Base-by-base conservation (phyloP, 192 early-diverging fungal genomes). In the Geosiphon pyriformis region DNA sequence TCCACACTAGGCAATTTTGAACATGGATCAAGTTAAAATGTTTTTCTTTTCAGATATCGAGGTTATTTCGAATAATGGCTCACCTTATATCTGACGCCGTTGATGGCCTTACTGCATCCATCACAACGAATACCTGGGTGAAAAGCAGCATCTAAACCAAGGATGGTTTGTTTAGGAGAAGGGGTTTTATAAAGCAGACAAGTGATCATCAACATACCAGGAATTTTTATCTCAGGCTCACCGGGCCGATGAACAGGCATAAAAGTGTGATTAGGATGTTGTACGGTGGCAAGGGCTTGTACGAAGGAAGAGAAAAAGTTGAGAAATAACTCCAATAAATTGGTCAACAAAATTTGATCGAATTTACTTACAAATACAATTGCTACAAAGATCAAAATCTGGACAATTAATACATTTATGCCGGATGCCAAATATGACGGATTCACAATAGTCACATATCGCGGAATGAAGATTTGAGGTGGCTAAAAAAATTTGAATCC, bases 401-500 rank as follows among this genome's bases (percentile, higher is more conserved):
- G 73, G 76, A 50, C 72, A 78, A 29, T 68, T 65, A n/a, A 80
- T 79, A 67, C 88, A 90, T 61, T 76, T 81, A 75, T 88, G 84
- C 3, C 85, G 74, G 20, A 77, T 74, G 3, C 85, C 85, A 34
- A 42, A 37, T 22, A 90, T 84, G 2, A 64, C 55, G 15, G 68
- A 71, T 11, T 72, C 69, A 72, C 87, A 89, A 59, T 77, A 76
- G 60, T 86, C 82, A 66, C 87, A 89, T 30, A 58, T 62, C 8
- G 75, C 74, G 8, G 29, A 51, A 32, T 72, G 77, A 15, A 33
- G 27, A 32, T 58, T 55, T 4, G n/a, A 25, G 27, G 25, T 17
- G 37, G 32, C 27, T 54, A 15, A 18, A 48, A 46, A 22, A 58
- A 31, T 46, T 48, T 46, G 23, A 8, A 35, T 32, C 15, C n/a